Evolutionary conservation across 495 filamentous ascomycete genomes (phyloP), one percentile per base, ranked within the genome.

Genomic region (Neurospora hispaniola): DNA sequence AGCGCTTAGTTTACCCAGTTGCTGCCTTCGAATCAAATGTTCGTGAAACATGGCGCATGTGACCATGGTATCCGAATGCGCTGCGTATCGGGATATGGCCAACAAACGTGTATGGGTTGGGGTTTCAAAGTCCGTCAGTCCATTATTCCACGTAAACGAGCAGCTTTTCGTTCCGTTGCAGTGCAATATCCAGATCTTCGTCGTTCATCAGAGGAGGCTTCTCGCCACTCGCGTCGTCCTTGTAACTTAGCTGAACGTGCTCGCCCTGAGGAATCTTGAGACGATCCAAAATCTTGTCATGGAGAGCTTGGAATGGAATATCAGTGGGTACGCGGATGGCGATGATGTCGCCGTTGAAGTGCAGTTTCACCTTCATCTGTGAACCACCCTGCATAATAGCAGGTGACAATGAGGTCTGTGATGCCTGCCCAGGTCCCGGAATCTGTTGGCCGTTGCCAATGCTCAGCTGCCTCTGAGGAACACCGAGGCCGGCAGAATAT

Each of bases 281-380:
- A 8, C 93, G 88, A 44, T 94, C 93, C 69, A 85, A 84, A 41
- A 96, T 87, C 77, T 93, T 93, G 71, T 98, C 94, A 72, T 90
- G 90, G 48, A 99, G 86, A 74, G 92, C 90, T 76, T 87, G 85
- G 82, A 91, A 94, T 74, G 84, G 88, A 75, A 97, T 92, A 54
- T 95, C 90, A 5, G 85, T 86, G 3, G 95, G 93, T 46, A 98
- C 91, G 59, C 94, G 90, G 77, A 99, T 94, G 54, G 94, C 91
- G 76, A 97, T 94, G 73, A 94, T 86, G 75, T 98, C 94, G 76
- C 96, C 92, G 75, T 92, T 88, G 84, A 93, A 96, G 82, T 91
- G 94, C 44, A 98, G 90, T 83, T 99, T 99, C 79, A 99, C 92
- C 81, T 97, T 98, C 82, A 97, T 89, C 85, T 79, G 79, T 8